Percentiles rank a stretch among this genome's conserved stretches.
Evolutionary conservation across 1,284 basidiomycete species (phyloP).

Genomic region (Violaceomyces palustris): DNA sequence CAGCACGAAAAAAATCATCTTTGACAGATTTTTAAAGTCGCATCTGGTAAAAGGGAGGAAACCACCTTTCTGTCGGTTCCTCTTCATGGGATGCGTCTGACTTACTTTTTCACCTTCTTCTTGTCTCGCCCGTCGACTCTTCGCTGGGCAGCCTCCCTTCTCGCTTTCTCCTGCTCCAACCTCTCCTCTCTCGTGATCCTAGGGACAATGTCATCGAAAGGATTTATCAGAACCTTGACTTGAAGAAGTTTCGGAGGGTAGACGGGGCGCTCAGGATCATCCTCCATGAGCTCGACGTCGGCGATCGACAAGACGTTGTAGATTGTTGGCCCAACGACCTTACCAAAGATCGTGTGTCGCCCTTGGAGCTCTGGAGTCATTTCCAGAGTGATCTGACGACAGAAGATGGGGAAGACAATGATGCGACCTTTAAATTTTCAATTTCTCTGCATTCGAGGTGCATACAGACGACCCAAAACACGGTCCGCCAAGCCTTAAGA

Average conservation of each 20-base stretch:
- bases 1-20: no score
- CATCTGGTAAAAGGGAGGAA: no score
- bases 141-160: conserved; percentile 63
- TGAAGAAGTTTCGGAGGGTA: conserved; percentile 86
- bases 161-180: conserved; percentile 68
- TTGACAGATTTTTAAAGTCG: no score
- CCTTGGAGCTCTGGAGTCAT: conserved; percentile 47
- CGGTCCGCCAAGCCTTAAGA: no score
- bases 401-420: no score
- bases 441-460: no score
- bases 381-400: conserved; percentile 32
- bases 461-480: no score
- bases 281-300: conserved; percentile 66
- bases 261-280: conserved; percentile 70
- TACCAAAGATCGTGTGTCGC: conserved; percentile 48
- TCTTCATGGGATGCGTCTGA: no score
- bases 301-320: conserved; percentile 62
- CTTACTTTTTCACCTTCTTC: conserved; percentile 25
- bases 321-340: conserved; percentile 44
- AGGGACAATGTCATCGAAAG: conserved; percentile 88
- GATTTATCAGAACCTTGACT: conserved; percentile 80
- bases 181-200: conserved; percentile 92
- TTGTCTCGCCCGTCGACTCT: conserved; percentile 8
- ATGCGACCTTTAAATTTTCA: no score
- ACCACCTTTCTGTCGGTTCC: no score